Evolutionary conservation across 495 filamentous ascomycete genomes (phyloP), one percentile per base, ranked within the genome.

Genomic region (Penicillium daleae): DNA sequence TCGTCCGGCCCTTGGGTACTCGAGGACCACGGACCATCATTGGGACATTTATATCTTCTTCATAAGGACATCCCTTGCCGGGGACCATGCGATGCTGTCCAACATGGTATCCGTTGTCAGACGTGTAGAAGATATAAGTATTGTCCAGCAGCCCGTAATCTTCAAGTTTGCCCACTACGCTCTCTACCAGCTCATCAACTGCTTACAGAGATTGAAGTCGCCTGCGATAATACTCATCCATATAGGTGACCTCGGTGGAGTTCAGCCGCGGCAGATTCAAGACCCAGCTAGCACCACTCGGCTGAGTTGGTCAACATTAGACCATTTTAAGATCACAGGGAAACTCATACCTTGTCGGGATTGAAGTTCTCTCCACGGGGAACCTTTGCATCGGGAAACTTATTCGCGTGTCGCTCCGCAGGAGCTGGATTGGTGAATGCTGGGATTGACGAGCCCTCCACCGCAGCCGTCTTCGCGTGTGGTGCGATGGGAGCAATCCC

Each of bases 71-170:
- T 60, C 85, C 82, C 72, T 91, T 91, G 0, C 88, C 89, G 6
- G 89, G 86, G 50, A 86, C 82, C 61, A 90, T 71, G 8, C 88
- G 79, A 71, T 91, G 89, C 65, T 90, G 88, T 24, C 85, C 83
- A 21, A 89, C 82, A 63, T 90, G 87, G 65, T 87, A 90, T 0
- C 89, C 89, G 67, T 90, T 90, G 64, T 90, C 89, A 1, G 83
- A 86, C 2, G 85, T 84, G 65, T 85, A 90, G 61, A 91, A 78
- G 56, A 91, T 78, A 61, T 85, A 90, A 0, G 87, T 90, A 65
- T 89, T 83, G 17, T 90, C 85, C 21, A 90, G 71, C 9, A 87
- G 69, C 3, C 77, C 79, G n/a, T 78, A 57, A 7, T 76, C 62
- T 6, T 83, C 80, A 8, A 91, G 69, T 15, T 79, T 76, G 2